These are phyloP conservation scores for Singerocomus inundabilis DNA, from an alignment of 1,284 basidiomycete genomes.

Conservation along the genomic window DNA sequence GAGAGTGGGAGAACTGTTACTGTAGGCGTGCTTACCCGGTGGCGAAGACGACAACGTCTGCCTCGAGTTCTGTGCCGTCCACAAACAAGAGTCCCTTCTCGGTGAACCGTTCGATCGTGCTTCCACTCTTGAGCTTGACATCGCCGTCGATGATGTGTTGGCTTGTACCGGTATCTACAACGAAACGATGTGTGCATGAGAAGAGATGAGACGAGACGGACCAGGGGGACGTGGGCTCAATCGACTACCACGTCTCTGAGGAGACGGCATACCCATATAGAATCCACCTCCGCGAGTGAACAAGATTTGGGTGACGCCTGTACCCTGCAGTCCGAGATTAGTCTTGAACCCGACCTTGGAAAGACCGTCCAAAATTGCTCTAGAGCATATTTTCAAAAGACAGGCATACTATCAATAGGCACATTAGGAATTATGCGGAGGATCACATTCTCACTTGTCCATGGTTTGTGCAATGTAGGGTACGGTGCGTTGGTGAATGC, in stretches of 20 bases:
- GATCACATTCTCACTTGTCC: conserved; percentile 24
- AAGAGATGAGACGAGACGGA: too few relatives aligned
- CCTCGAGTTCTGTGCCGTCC: conserved; percentile 44
- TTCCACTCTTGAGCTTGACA: conserved; percentile 45
- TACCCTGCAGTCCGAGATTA: conserved; percentile 38
- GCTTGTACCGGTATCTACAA: conserved; percentile 37
- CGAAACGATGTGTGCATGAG: background rate
- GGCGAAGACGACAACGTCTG: conserved; percentile 48
- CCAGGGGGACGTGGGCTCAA: too few relatives aligned
- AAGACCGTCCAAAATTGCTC: conserved; percentile 41
- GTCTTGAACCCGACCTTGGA: conserved; percentile 45
- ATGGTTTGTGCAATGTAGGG: conserved; percentile 22
- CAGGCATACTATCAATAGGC: background rate
- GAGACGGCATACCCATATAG: conserved; percentile 36
- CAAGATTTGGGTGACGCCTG: conserved; percentile 38
- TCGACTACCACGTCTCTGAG: too few relatives aligned
- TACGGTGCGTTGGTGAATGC: conserved; percentile 21
- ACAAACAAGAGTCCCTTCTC: conserved; percentile 39
- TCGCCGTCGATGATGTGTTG: conserved; percentile 41
- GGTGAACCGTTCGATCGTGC: conserved; percentile 37
- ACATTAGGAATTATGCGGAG: background rate
- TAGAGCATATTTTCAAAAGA: background rate
- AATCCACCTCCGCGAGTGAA: conserved; percentile 40
- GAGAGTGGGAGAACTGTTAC: too few relatives aligned
- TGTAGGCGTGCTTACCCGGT: conserved; percentile 37